Evolutionary conservation across 2,329 filamentous ascomycete genomes (phyloP), one percentile per base, ranked within the genome.

Genomic region (Trichoderma breve): DNA sequence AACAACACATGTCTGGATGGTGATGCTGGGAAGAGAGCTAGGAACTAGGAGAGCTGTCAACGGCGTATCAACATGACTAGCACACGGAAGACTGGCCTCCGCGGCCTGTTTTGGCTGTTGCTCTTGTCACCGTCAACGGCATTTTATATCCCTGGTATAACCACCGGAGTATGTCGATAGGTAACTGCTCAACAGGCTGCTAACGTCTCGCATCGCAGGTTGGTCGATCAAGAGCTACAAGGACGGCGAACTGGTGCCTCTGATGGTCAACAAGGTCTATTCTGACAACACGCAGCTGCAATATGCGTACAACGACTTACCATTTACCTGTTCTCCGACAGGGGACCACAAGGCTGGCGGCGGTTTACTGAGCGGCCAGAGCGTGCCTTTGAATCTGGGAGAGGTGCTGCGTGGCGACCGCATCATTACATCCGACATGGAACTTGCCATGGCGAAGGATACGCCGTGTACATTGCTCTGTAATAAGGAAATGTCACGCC

Each of bases 261-360:
- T 97, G n/a, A 90, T 95, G 71, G 92, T 96, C 75, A 97, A 97
- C 84, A 97, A 97, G 81, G 91, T 95, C 77, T 97, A 95, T 82
- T 97, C 93, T 70, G 94, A 97, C 82, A 91, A 93, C 77, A 96
- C 93, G 8, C 92, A 96, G 80, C 85, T 97, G n/a, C 93, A 97
- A 81, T 97, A 94, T 88, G 93, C 93, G 76, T 97, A 95, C 84
- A 93, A 92, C 80, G 92, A 96, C 76, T 89, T 97, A 1, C 93
- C 94, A 8, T 97, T 97, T 80, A 92, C 95, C 69, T 97, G 93
- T 78, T 92, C 92, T 12, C 92, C 93, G 1, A 92, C 90, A 9
- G 92, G 92, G 64, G 86, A 88, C 73, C 86, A 84, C 74, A 88
- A 89, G 75, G 86, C 87, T 66, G 91, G 91, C 47, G 89, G 89